Conservation (phyloP, 208 protist genomes). For the Trichomonas gallinae region DNA sequence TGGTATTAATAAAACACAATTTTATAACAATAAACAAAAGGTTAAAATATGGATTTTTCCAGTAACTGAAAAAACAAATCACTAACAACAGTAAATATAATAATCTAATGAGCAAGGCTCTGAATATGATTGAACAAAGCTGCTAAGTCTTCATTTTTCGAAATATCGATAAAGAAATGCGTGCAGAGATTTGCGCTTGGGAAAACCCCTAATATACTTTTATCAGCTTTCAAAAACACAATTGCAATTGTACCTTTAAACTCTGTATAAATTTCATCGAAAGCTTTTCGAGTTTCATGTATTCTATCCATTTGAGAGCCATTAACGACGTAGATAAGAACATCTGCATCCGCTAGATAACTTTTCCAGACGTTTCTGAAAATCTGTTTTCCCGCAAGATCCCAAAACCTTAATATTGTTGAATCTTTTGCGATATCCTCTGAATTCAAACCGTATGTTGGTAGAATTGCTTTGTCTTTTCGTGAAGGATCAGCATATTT, state of each 20-base stretch:
- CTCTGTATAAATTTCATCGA: neutral
- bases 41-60: no score
- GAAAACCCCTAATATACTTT: neutral
- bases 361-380: neutral
- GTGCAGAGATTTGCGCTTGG: neutral
- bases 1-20: no score
- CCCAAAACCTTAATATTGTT: neutral
- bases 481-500: neutral
- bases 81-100: no score
- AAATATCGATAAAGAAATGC: neutral
- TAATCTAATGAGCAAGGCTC: neutral
- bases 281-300: neutral
- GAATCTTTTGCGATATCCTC: neutral
- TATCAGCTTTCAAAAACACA: neutral
- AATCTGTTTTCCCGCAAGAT: neutral
- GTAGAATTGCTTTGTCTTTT: neutral
- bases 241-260: neutral
- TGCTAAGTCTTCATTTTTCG: neutral
- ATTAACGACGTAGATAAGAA: neutral
- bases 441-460: neutral
- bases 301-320: neutral
- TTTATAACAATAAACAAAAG: no score
- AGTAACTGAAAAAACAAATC: no score
- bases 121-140: neutral
- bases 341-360: neutral